phyloP scores from a whole-genome alignment of 106 monocot genomes.

The Dendrobium officinale region DNA sequence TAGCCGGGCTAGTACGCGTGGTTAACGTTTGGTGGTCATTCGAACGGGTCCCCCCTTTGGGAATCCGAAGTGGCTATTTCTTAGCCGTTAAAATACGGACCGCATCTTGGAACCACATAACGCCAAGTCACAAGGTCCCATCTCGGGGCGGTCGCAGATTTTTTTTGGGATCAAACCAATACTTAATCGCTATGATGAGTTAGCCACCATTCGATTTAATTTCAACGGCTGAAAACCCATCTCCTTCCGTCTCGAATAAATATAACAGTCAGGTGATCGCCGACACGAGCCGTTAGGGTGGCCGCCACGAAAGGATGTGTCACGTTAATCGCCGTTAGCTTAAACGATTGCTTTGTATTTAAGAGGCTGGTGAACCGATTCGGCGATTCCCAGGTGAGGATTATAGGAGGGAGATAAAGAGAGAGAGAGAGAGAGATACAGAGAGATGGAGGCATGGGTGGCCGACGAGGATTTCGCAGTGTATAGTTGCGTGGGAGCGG shows the following conservation, averaged over 20 bases:
- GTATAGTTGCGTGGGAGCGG: neutral
- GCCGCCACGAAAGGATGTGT: neutral
- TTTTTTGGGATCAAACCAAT: neutral
- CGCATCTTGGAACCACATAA: too few relatives aligned
- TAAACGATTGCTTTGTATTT: neutral
- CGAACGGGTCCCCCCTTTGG: too few relatives aligned
- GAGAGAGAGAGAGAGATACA: neutral
- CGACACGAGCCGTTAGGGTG: constrained; percentile 2
- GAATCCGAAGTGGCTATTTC: too few relatives aligned
- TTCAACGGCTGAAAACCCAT: neutral
- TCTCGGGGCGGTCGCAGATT: too few relatives aligned
- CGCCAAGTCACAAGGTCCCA: too few relatives aligned
- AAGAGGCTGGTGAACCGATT: neutral
- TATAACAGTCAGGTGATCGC: neutral
- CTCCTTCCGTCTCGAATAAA: neutral
- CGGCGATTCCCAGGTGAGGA: neutral
- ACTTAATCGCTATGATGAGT: neutral
- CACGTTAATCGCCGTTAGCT: neutral
- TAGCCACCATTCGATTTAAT: neutral
- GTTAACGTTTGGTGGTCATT: too few relatives aligned
- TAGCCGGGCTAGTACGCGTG: too few relatives aligned
- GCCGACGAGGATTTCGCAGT: neutral
- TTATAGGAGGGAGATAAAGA: neutral
- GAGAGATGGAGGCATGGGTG: neutral
- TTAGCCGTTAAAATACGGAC: too few relatives aligned